Evolutionary conservation across 345 rosid species (phyloP).

Genomic region (Salix purpurea): DNA sequence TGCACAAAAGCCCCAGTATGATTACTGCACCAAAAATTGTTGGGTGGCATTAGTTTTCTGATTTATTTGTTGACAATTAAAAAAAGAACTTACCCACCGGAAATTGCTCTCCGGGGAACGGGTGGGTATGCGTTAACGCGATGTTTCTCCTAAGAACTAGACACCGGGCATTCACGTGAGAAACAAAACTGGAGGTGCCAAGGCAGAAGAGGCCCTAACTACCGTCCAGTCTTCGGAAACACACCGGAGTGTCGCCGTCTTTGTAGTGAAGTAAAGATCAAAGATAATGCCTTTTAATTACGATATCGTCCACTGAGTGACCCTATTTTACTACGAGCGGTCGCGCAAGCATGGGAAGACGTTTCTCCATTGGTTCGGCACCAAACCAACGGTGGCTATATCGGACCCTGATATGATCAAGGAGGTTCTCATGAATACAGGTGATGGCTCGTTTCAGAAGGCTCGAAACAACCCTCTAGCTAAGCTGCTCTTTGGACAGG

Average conservation of each 20-base stretch:
- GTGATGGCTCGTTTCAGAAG: slow-evolving; percentile 37
- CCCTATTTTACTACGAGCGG: slow-evolving; percentile 61
- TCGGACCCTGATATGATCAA: slow-evolving; percentile 59
- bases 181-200: background rate
- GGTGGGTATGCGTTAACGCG: no score
- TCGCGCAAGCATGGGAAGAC: slow-evolving; percentile 49
- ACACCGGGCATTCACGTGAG: no score
- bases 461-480: slow-evolving; percentile 48
- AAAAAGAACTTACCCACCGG: no score
- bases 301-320: slow-evolving; percentile 40
- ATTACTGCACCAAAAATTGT: no score
- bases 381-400: slow-evolving; percentile 54
- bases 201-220: slow-evolving; percentile 53
- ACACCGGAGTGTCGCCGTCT: slow-evolving; percentile 37
- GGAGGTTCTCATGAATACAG: slow-evolving; percentile 45
- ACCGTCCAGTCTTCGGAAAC: slow-evolving; percentile 59
- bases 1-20: no score
- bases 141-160: no score
- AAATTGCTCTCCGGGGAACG: no score
- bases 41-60: no score
- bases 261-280: slow-evolving; percentile 33
- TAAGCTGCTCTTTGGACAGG: slow-evolving; percentile 55
- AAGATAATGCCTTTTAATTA: slow-evolving; percentile 39
- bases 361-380: slow-evolving; percentile 77
- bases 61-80: no score